Conservation (phyloP, 2,329 filamentous ascomycete species). For the Stemphylium lycopersici region DNA sequence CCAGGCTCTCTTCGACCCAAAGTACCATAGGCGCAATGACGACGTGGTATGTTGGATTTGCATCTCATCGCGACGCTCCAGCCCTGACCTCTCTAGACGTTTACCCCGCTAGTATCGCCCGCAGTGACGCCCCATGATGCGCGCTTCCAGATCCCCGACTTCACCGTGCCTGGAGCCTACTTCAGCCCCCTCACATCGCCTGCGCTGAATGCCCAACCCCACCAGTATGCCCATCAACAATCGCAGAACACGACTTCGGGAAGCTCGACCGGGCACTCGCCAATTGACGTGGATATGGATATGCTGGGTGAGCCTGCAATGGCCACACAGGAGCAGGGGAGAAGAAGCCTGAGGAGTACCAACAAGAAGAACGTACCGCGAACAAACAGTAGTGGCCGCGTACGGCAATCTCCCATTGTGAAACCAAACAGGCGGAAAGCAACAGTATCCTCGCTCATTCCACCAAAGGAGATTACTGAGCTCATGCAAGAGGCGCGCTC, state of each 20-base stretch:
- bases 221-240: slow-evolving; percentile 37
- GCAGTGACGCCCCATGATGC: slow-evolving; percentile 80
- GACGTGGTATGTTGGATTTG: slow-evolving; percentile 62
- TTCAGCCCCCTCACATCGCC: slow-evolving; percentile 86
- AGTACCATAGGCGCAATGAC: slow-evolving; percentile 70
- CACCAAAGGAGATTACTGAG: slow-evolving; percentile 53
- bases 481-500: slow-evolving; percentile 47
- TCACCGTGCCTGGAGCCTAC: slow-evolving; percentile 70
- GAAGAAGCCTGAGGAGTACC: slow-evolving; percentile 33
- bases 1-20: slow-evolving; percentile 68
- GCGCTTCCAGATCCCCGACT: slow-evolving; percentile 66
- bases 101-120: slow-evolving; percentile 83
- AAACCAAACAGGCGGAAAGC: slow-evolving; percentile 64
- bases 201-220: slow-evolving; percentile 73
- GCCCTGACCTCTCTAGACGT: slow-evolving; percentile 64
- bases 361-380: slow-evolving; percentile 61
- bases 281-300: slow-evolving; percentile 55
- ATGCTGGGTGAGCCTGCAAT: slow-evolving; percentile 48
- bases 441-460: slow-evolving; percentile 52
- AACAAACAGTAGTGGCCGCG: slow-evolving; percentile 52
- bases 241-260: slow-evolving; percentile 56
- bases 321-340: slow-evolving; percentile 52
- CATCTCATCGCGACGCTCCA: neutral
- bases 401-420: slow-evolving; percentile 75
- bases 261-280: slow-evolving; percentile 57